These are phyloP conservation scores for Tranzscheliella williamsii DNA, from an alignment of 1,284 basidiomycete species.

Conservation along the genomic window DNA sequence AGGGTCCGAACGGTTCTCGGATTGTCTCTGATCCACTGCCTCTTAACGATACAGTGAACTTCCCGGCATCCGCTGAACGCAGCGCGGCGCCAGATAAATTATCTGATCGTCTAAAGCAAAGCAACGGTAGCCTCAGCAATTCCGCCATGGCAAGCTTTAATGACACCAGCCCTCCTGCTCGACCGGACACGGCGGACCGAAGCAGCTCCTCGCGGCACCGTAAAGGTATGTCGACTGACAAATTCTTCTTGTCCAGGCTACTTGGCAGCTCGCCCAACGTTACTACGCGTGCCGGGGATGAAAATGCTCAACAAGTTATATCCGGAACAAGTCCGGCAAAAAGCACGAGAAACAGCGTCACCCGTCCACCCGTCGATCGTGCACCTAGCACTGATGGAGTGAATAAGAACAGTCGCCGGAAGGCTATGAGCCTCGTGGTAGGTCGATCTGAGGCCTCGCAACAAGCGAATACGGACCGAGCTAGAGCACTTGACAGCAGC, in stretches of 20 bases:
- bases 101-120: too few relatives aligned
- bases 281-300: background rate
- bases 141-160: too few relatives aligned
- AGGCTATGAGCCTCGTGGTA: slow-evolving; percentile 54
- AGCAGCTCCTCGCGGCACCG: slow-evolving; percentile 29
- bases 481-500: slow-evolving; percentile 9
- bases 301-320: too few relatives aligned
- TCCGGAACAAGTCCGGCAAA: slow-evolving; percentile 23
- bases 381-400: slow-evolving; percentile 18
- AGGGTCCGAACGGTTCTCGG: too few relatives aligned
- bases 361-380: slow-evolving; percentile 14
- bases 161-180: too few relatives aligned
- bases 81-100: too few relatives aligned
- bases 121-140: too few relatives aligned
- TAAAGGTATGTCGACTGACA: slow-evolving; percentile 56
- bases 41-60: slow-evolving; percentile 17
- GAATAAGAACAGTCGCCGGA: slow-evolving; percentile 33
- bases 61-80: slow-evolving; percentile 18
- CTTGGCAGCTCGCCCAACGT: slow-evolving; percentile 25
- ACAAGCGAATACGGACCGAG: slow-evolving; percentile 27
- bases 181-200: too few relatives aligned
- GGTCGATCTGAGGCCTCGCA: slow-evolving; percentile 16
- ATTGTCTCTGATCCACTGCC: slow-evolving; percentile 14
- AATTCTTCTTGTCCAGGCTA: slow-evolving; percentile 49
- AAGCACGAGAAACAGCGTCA: slow-evolving; percentile 25